These are phyloP conservation scores for Entonaema liquescens DNA, from an alignment of 495 filamentous ascomycete species.

Conservation along the genomic window DNA sequence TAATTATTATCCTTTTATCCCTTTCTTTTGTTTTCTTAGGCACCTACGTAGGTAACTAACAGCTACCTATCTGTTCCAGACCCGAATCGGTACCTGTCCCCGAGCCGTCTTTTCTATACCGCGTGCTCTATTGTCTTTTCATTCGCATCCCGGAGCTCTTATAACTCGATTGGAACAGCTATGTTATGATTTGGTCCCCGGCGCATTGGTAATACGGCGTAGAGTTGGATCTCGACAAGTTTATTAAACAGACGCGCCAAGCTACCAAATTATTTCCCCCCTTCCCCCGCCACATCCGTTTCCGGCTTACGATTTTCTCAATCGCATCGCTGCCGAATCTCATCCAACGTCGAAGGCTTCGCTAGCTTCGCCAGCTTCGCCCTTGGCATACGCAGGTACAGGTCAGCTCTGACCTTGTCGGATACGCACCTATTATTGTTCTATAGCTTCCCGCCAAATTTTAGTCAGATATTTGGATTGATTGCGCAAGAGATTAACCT, in stretches of 20 bases:
- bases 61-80: neutral
- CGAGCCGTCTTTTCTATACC: neutral
- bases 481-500: slow-evolving; percentile 9
- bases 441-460: slow-evolving; percentile 8
- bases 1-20: neutral
- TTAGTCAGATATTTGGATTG: neutral
- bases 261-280: slow-evolving; percentile 32
- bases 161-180: neutral
- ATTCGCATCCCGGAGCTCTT: neutral
- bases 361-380: slow-evolving; percentile 18
- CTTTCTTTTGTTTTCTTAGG: neutral
- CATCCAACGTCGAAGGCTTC: slow-evolving; percentile 21
- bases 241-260: slow-evolving; percentile 40
- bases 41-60: neutral
- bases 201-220: slow-evolving; percentile 11
- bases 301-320: slow-evolving; percentile 40
- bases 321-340: slow-evolving; percentile 32
- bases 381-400: neutral
- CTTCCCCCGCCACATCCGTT: slow-evolving; percentile 40
- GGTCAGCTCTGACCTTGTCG: slow-evolving; percentile 4
- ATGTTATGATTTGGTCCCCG: slow-evolving; percentile 12
- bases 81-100: neutral
- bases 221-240: slow-evolving; percentile 14
- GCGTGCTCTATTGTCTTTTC: neutral
- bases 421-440: neutral